phyloP scores from a whole-genome alignment of 2,329 filamentous ascomycete genomes.

The Aspergillus luchuensis region DNA sequence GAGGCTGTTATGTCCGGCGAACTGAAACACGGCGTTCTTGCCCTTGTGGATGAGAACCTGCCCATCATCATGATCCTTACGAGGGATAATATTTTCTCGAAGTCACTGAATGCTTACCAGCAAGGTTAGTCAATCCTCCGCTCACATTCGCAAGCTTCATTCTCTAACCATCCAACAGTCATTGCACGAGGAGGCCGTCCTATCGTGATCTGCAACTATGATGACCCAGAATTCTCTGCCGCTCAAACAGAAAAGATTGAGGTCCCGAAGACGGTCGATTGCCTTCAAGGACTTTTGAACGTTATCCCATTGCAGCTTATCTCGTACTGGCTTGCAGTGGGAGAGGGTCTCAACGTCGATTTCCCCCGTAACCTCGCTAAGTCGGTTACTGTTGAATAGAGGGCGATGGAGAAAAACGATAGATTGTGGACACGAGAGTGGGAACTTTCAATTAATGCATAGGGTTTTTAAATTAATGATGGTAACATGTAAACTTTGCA shows the following conservation, averaged over 20 bases:
- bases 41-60: constrained; percentile 95
- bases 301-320: constrained; percentile 97
- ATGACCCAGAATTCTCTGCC: constrained; percentile 83
- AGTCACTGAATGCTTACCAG: constrained; percentile 99
- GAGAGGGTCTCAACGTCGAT: constrained; percentile 94
- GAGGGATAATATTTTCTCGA: constrained; percentile 92
- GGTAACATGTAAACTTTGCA: constrained; percentile 8
- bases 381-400: constrained; percentile 96
- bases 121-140: constrained; percentile 64
- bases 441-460: not conserved
- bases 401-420: not conserved
- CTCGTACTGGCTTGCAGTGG: constrained; percentile 97
- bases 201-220: constrained; percentile 96
- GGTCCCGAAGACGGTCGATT: constrained; percentile 93
- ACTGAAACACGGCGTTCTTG: constrained; percentile 97
- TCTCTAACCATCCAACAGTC: constrained; percentile 58
- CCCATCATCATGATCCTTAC: constrained; percentile 99
- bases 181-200: constrained; percentile 94
- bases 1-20: constrained; percentile 99
- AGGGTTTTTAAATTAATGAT: constrained; percentile 9
- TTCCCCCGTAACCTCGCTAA: constrained; percentile 99
- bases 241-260: constrained; percentile 95
- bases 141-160: constrained; percentile 12
- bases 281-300: constrained; percentile 94
- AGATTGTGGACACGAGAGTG: constrained; percentile 9